Evolutionary conservation across 2,329 filamentous ascomycete species (phyloP).

Genomic region (Arthrobotrys sphaeroides): DNA sequence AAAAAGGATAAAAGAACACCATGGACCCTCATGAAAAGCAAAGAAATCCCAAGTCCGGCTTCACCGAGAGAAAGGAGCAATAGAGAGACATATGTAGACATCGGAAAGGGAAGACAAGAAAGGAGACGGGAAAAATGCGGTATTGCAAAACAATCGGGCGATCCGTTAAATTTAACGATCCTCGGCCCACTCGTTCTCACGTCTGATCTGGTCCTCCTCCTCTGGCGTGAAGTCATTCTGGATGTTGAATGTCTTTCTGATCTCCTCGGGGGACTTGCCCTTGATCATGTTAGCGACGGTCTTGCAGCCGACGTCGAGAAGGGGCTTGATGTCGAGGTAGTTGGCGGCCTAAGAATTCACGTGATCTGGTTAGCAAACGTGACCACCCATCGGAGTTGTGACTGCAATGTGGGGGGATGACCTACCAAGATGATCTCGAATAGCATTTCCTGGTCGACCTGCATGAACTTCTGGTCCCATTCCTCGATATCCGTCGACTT

Average conservation of each 20-base stretch:
- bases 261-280: slow-evolving; percentile 99
- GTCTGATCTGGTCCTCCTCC: slow-evolving; percentile 96
- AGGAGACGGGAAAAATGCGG: not conserved
- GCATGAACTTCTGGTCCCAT: slow-evolving; percentile 99
- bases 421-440: slow-evolving; percentile 97
- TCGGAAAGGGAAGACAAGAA: not conserved
- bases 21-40: slow-evolving; percentile 2
- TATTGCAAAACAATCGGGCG: not conserved
- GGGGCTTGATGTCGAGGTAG: slow-evolving; percentile 98
- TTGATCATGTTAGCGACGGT: slow-evolving; percentile 99
- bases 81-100: slow-evolving; percentile 17
- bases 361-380: slow-evolving; percentile 46
- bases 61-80: slow-evolving; percentile 3
- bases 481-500: slow-evolving; percentile 99
- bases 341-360: slow-evolving; percentile 77
- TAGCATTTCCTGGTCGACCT: slow-evolving; percentile 99
- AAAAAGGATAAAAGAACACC: not conserved
- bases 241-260: slow-evolving; percentile 99
- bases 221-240: slow-evolving; percentile 99
- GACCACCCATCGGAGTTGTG: not conserved
- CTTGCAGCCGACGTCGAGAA: slow-evolving; percentile 98
- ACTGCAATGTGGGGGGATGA: slow-evolving; percentile 55
- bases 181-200: slow-evolving; percentile 92
- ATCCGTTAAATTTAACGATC: slow-evolving; percentile 63
- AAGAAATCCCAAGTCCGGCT: not conserved